Evolutionary conservation across 371 early-diverging fungal genomes (phyloP).

Genomic region (Neoconidiobolus thromboides): DNA sequence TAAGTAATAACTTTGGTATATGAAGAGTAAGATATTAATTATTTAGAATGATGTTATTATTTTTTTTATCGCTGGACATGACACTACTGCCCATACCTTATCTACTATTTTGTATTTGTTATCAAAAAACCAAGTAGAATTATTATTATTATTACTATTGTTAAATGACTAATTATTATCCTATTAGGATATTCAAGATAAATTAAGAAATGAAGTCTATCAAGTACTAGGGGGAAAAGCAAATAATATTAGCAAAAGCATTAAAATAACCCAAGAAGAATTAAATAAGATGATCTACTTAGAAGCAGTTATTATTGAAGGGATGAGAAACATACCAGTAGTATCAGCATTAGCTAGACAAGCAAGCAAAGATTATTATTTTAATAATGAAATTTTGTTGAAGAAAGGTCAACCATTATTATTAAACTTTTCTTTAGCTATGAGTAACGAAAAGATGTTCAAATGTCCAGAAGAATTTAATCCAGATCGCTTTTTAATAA

Average conservation of each 20-base stretch:
- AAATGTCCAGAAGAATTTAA: background rate
- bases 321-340: background rate
- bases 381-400: no score
- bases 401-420: no score
- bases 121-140: constrained; percentile 11
- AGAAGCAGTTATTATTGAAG: background rate
- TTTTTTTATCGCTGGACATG: constrained; percentile 25
- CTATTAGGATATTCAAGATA: constrained; percentile 7
- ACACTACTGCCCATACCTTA: constrained; percentile 21
- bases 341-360: no score
- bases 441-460: no score
- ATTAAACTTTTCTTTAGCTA: no score
- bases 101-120: constrained; percentile 18
- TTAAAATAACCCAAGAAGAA: background rate
- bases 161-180: no score
- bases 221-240: background rate
- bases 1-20: no score
- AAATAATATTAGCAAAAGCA: background rate
- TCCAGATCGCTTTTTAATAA: background rate
- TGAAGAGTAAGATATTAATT: no score
- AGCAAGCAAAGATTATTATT: no score
- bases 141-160: no score
- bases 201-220: constrained; percentile 12
- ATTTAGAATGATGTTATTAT: constrained; percentile 11
- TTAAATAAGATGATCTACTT: background rate